These are phyloP conservation scores for Huntiella moniliformis DNA, from an alignment of 2,329 filamentous ascomycete species.

Conservation along the genomic window DNA sequence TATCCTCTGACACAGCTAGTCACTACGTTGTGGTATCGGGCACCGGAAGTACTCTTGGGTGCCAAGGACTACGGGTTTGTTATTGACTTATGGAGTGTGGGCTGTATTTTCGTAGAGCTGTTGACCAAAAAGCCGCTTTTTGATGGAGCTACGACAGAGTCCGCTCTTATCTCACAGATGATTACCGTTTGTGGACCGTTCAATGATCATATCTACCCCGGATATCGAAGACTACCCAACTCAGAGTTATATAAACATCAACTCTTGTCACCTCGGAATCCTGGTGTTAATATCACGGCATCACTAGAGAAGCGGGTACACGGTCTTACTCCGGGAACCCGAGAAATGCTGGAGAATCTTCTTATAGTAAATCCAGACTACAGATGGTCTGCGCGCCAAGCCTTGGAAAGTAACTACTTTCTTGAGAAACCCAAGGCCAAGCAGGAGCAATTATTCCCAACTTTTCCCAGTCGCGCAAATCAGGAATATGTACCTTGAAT, in stretches of 20 bases:
- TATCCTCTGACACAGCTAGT: constrained; percentile 75
- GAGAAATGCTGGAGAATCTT: constrained; percentile 47
- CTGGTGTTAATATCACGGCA: constrained; percentile 20
- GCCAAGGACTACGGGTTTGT: constrained; percentile 53
- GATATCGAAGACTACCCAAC: constrained; percentile 72
- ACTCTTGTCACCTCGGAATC: constrained; percentile 16
- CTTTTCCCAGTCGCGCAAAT: constrained; percentile 86
- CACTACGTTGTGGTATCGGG: constrained; percentile 91
- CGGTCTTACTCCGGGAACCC: constrained; percentile 57
- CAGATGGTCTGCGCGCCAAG: constrained; percentile 52
- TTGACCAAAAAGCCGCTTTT: constrained; percentile 66
- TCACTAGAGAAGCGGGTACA: constrained; percentile 64
- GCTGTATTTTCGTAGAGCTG: constrained; percentile 89
- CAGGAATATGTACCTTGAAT: constrained; percentile 44
- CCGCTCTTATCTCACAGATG: constrained; percentile 72
- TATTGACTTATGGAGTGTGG: constrained; percentile 90
- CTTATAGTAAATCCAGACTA: constrained; percentile 55
- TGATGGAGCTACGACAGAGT: constrained; percentile 68
- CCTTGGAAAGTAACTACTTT: constrained; percentile 72
- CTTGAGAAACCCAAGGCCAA: constrained; percentile 77
- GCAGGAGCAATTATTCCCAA: constrained; percentile 81
- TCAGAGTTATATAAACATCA: constrained; percentile 44
- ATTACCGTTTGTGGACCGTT: constrained; percentile 81
- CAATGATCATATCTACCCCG: constrained; percentile 65
- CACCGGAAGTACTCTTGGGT: constrained; percentile 77